These are phyloP conservation scores for Phycomyces blakesleeanus DNA, from an alignment of 192 early-diverging fungal genomes.

Conservation along the genomic window DNA sequence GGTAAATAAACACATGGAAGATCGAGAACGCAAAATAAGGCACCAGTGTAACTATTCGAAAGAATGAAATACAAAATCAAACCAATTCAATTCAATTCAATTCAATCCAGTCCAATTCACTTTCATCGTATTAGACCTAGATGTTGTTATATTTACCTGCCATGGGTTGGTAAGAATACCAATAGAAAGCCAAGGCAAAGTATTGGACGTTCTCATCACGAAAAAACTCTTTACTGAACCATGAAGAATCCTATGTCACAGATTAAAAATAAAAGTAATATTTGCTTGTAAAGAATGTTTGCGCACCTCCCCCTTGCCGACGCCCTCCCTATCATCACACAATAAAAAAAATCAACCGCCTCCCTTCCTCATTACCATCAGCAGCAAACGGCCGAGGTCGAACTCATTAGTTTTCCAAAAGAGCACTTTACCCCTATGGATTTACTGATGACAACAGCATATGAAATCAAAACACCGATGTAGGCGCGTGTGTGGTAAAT, in stretches of 20 bases:
- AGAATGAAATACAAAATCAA: neutral
- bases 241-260: neutral
- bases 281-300: neutral
- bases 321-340: too few relatives aligned
- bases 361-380: too few relatives aligned
- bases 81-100: neutral
- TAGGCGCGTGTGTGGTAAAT: conserved; percentile 57
- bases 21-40: conserved; percentile 71
- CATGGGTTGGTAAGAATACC: conserved; percentile 62
- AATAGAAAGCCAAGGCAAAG: conserved; percentile 63
- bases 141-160: conserved; percentile 41
- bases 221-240: conserved; percentile 34
- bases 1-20: conserved; percentile 67
- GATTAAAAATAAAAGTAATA: neutral
- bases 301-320: too few relatives aligned
- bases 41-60: conserved; percentile 57
- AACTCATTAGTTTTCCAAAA: too few relatives aligned
- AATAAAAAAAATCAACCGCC: too few relatives aligned
- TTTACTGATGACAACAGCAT: conserved; percentile 74
- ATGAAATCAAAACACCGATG: conserved; percentile 63
- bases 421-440: conserved; percentile 59
- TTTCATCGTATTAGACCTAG: neutral
- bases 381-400: neutral
- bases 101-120: neutral
- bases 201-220: conserved; percentile 78